Evolutionary conservation across 805 yeast genomes (phyloP).

Genomic region (Yarrowia yakushimensis): DNA sequence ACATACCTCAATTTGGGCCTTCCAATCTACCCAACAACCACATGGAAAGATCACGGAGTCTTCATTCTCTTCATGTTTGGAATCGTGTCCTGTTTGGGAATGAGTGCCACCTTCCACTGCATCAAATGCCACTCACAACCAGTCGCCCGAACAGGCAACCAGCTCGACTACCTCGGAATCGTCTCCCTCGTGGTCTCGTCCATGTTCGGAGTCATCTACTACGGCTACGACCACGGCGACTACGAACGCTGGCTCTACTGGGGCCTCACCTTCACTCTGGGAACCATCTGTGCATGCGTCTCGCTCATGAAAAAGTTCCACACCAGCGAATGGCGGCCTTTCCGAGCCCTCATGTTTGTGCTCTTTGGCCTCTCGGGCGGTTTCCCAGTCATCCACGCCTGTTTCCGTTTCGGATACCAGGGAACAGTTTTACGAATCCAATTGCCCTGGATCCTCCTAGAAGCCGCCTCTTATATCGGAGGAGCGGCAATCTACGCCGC

Average conservation of each 20-base stretch:
- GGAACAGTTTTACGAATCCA: constrained; percentile 52
- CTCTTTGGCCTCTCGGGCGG: constrained; percentile 75
- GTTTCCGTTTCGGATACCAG: constrained; percentile 46
- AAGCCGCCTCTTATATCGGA: constrained; percentile 67
- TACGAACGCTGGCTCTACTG: constrained; percentile 28
- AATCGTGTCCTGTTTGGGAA: constrained; percentile 54
- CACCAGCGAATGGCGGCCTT: constrained; percentile 67
- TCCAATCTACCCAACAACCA: constrained; percentile 34
- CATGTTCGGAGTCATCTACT: constrained; percentile 49
- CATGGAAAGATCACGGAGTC: constrained; percentile 48
- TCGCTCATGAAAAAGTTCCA: constrained; percentile 66
- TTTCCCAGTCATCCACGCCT: constrained; percentile 62
- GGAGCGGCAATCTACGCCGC: constrained; percentile 81
- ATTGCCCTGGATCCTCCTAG: constrained; percentile 59
- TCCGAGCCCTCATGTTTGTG: constrained; percentile 74
- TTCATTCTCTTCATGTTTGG: constrained; percentile 56
- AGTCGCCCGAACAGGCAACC: constrained; percentile 58
- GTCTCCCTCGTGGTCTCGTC: constrained; percentile 65
- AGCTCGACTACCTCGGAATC: constrained; percentile 73
- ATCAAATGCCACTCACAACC: constrained; percentile 61
- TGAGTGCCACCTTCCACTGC: constrained; percentile 66
- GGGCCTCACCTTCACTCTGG: constrained; percentile 53
- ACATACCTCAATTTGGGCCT: constrained; percentile 26
- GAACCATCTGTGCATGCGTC: constrained; percentile 56
- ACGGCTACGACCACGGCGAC: constrained; percentile 28